These are phyloP conservation scores for Coriolopsis trogii DNA, from an alignment of 1,284 basidiomycete genomes.

Conservation along the genomic window DNA sequence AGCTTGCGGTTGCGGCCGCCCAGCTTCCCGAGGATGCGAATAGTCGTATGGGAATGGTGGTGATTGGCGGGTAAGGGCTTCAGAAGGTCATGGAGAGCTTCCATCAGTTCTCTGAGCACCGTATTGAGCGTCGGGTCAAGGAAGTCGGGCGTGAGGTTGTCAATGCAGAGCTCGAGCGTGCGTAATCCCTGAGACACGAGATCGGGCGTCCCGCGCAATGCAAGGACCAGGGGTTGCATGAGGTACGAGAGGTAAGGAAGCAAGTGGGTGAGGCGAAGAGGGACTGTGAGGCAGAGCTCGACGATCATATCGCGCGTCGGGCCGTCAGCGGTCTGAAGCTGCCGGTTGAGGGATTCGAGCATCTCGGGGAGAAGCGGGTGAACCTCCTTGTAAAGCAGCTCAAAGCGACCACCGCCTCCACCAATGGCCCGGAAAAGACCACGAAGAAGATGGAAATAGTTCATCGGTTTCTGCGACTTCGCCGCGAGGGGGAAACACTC, in stretches of 20 bases:
- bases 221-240: conserved; percentile 96
- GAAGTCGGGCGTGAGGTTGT: conserved; percentile 98
- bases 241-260: conserved; percentile 95
- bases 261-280: conserved; percentile 93
- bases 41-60: conserved; percentile 92
- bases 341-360: conserved; percentile 92
- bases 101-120: conserved; percentile 93
- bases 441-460: conserved; percentile 95
- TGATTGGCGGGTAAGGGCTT: conserved; percentile 92
- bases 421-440: conserved; percentile 97
- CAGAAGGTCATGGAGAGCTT: conserved; percentile 88
- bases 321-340: conserved; percentile 83
- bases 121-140: conserved; percentile 96
- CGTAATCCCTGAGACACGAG: conserved; percentile 95
- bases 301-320: conserved; percentile 89
- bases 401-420: conserved; percentile 91
- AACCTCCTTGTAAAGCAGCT: conserved; percentile 96
- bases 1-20: conserved; percentile 94
- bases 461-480: conserved; percentile 87
- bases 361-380: conserved; percentile 96
- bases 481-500: conserved; percentile 95
- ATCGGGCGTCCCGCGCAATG: conserved; percentile 86
- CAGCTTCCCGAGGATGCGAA: conserved; percentile 96
- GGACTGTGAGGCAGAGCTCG: conserved; percentile 97
- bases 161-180: conserved; percentile 98